Conservation (phyloP, 2,329 filamentous ascomycete genomes). For the Tolypocladium amazonense region DNA sequence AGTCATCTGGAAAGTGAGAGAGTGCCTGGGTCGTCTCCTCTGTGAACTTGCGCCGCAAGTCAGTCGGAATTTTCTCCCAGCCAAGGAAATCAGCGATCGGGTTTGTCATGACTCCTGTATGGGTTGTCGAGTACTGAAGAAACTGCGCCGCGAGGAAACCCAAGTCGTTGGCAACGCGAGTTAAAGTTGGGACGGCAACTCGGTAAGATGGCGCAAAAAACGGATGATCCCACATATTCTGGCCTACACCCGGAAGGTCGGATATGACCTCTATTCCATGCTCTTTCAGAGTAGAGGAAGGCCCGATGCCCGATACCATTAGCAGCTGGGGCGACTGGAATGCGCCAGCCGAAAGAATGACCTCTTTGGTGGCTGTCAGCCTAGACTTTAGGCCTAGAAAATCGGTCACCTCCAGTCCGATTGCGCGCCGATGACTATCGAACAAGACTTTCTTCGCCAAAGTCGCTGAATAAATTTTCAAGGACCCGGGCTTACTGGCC, state of each 20-base stretch:
- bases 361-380: conserved; percentile 4
- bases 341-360: conserved; percentile 4
- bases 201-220: not conserved
- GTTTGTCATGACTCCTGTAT: not conserved
- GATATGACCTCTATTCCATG: not conserved
- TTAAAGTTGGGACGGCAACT: not conserved
- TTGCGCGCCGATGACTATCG: no score
- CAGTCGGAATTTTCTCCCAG: not conserved
- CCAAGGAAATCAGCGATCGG: not conserved
- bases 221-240: not conserved
- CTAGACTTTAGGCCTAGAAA: no score
- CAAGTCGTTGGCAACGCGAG: no score
- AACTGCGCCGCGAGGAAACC: no score
- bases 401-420: no score
- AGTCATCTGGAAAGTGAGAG: not conserved
- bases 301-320: not conserved
- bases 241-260: not conserved
- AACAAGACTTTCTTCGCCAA: not conserved
- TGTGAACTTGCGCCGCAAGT: not conserved
- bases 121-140: no score
- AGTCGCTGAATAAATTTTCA: not conserved
- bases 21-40: not conserved
- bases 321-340: not conserved
- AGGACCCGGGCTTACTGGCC: no score
- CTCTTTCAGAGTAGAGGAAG: not conserved